Base-by-base conservation (phyloP, 257 asterid species). In the Primulina huaijiensis region DNA sequence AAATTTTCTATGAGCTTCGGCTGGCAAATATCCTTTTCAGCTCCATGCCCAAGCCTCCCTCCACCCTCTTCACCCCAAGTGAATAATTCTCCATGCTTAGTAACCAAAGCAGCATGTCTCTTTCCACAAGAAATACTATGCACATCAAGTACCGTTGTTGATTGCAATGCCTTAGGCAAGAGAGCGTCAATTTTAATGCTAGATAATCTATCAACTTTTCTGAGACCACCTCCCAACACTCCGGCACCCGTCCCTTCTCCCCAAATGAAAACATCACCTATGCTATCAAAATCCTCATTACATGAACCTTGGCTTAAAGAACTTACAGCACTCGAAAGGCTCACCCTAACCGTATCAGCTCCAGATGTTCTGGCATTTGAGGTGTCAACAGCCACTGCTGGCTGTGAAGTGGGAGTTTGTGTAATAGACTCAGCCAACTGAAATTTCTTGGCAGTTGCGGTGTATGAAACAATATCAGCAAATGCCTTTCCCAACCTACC, bases 21-120 rank as follows among this genome's bases (percentile, higher is more conserved):
- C 46, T 60, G 74, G 64, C 68, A 75, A 59, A 75, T 19, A 72
- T 85, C 82, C 21, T 81, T 74, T 77, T 82, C 88, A 12, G 79
- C 74, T 61, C 96, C 96, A 77, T 89, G 96, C 65, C 96, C 96
- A 52, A 89, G 87, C 75, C 75, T 76, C 37, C 96, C 94, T 75
- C 88, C 81, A 6, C 81, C 81, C 56, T 84, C 89, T 69, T 82
- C 89, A 56, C 96, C 96, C 96, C 96, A 89, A 70, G 88, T 87
- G 68, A 83, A 87, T 33, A 80, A 74, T 60, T 82, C 86, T 21
- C 96, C 92, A 64, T 81, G 87, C 79, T 80, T 87, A 55, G 89
- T 85, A 77, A 87, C 69, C 61, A 87, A 61, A 30, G 78, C 78
- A 70, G 90, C 89, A 75, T 89, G 94, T 64, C 76, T 73, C 27